Base-by-base conservation (phyloP, 1,284 basidiomycete genomes). In the Leccinum solheimii region DNA sequence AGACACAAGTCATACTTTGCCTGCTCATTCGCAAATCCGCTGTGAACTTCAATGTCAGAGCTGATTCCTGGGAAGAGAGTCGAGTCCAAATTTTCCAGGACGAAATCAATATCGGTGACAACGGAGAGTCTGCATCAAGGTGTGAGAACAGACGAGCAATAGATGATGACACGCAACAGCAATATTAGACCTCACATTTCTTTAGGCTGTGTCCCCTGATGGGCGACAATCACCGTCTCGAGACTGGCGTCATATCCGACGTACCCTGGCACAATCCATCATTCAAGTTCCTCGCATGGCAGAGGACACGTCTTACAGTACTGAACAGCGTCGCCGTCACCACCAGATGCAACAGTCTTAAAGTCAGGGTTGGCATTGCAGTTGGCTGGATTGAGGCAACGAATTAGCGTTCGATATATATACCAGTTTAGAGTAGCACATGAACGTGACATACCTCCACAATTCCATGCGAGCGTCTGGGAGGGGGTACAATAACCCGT, bases 11-110 rank as follows among this genome's bases (percentile, higher is more conserved):
- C 21, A 23, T 23, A 23, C 21, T 23, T 23, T 23, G 2, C 21
- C 21, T 23, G 21, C 21, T 23, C 21, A 23, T 23, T 23, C 21
- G 21, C 21, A 23, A 23, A 23, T 23, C 21, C 21, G 2, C 21
- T 23, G 21, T 23, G 21, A 23, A 23, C 83, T 23, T 23, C 3
- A 23, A 89, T 79, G 7, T 72, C 66, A 0, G 78, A 75, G 48
- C 76, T 73, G 19, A 88, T 59, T 1, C 86, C 85, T 5, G 87
- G 87, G 77, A 91, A 91, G 16, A 88, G 75, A 0, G 75, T 72
- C 0, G 82, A 56, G 65, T 83, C 73, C 49, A 83, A 72, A 1
- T 59, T 67, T 2, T 62, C 67, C 48, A 81, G 66, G 62, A 77
- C 64, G 64, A 86, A 72, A 57, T 85, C 76, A 0, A 70, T 75